Evolutionary conservation across 2,329 filamentous ascomycete species (phyloP).

Genomic region (Fusarium penzigii): DNA sequence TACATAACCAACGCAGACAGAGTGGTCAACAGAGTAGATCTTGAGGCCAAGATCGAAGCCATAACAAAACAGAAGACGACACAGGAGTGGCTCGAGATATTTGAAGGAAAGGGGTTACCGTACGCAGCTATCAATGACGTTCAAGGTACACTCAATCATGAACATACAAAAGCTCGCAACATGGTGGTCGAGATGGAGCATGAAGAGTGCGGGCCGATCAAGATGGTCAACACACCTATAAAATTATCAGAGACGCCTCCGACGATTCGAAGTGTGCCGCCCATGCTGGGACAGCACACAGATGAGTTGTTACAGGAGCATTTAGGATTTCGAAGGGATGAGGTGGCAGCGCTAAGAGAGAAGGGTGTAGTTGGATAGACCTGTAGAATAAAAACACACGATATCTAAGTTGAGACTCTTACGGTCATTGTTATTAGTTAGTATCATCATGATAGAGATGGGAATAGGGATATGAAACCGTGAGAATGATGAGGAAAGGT

Average conservation of each 20-base stretch:
- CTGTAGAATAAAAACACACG: conserved; percentile 1
- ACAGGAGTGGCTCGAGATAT: conserved; percentile 79
- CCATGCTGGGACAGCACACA: conserved; percentile 85
- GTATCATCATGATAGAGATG: no score
- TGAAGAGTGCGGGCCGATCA: conserved; percentile 77
- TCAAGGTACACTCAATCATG: conserved; percentile 77
- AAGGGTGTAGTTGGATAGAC: conserved; percentile 64
- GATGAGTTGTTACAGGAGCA: conserved; percentile 70
- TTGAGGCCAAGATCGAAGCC: conserved; percentile 78
- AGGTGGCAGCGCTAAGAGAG: conserved; percentile 63
- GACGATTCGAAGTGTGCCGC: conserved; percentile 74
- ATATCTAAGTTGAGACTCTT: neutral
- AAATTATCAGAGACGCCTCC: conserved; percentile 88
- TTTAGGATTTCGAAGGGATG: conserved; percentile 57
- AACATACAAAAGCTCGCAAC: conserved; percentile 78
- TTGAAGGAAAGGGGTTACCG: conserved; percentile 91
- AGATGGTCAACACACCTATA: conserved; percentile 89
- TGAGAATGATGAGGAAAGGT: neutral
- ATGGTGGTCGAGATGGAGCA: conserved; percentile 94
- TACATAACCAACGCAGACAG: conserved; percentile 64
- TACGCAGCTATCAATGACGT: conserved; percentile 94
- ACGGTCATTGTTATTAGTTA: neutral
- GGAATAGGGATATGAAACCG: neutral
- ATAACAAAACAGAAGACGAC: conserved; percentile 79
- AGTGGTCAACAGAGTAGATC: conserved; percentile 69